phyloP scores from a whole-genome alignment of 2,329 filamentous ascomycete species.

The Allantophomopsis cytisporea region DNA sequence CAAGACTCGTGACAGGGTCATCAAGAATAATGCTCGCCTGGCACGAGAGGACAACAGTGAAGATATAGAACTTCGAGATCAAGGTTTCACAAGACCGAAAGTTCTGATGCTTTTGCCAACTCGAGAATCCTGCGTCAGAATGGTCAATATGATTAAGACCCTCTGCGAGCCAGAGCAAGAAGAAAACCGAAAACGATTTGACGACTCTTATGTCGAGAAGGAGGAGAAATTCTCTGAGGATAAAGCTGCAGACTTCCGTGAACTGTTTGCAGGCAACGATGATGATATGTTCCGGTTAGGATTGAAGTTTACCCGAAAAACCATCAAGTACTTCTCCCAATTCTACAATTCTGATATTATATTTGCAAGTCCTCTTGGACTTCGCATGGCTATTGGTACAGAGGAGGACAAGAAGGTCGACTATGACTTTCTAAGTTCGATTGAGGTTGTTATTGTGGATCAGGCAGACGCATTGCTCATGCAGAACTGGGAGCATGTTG shows the following conservation, averaged over 20 bases:
- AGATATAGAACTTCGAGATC: slow-evolving; percentile 70
- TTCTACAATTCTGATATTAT: slow-evolving; percentile 98
- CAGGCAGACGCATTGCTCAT: slow-evolving; percentile 88
- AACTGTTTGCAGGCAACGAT: slow-evolving; percentile 87
- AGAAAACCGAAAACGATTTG: slow-evolving; percentile 87
- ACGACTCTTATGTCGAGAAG: slow-evolving; percentile 64
- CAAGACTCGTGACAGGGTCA: slow-evolving; percentile 80
- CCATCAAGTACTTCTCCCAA: slow-evolving; percentile 83
- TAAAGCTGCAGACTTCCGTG: slow-evolving; percentile 75
- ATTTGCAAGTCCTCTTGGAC: slow-evolving; percentile 75
- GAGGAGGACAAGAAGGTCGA: slow-evolving; percentile 55
- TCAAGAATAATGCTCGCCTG: slow-evolving; percentile 82
- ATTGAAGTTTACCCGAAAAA: slow-evolving; percentile 95
- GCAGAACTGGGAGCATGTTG: slow-evolving; percentile 97
- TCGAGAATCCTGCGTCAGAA: slow-evolving; percentile 68
- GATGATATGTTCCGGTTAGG: slow-evolving; percentile 95
- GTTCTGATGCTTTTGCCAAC: slow-evolving; percentile 85
- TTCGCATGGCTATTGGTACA: slow-evolving; percentile 81
- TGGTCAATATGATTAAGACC: slow-evolving; percentile 63
- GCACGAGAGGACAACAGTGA: slow-evolving; percentile 48
- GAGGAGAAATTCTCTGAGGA: slow-evolving; percentile 56
- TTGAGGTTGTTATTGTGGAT: slow-evolving; percentile 82
- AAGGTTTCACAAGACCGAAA: slow-evolving; percentile 92
- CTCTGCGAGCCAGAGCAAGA: slow-evolving; percentile 78
- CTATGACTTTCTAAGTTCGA: slow-evolving; percentile 83